Percentiles rank a stretch among this genome's conserved stretches.
Evolutionary conservation across 2,329 filamentous ascomycete genomes (phyloP).

Genomic region (Ceratocystis variospora): DNA sequence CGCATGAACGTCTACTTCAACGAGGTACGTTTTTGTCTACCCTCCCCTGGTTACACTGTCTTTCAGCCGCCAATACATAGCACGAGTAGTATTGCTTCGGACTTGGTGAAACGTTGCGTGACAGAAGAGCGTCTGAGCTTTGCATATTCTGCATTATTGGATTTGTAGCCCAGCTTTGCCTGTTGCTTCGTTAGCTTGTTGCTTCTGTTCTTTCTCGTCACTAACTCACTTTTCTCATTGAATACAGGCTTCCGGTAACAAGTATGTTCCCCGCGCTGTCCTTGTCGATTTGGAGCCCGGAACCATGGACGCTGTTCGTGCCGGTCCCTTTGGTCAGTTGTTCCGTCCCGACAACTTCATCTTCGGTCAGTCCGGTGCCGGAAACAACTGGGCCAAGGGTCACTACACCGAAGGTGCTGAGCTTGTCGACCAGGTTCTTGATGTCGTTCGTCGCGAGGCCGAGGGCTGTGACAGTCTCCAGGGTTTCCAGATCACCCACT

Average conservation of each 20-base stretch:
- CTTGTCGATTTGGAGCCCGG: conserved; percentile 98
- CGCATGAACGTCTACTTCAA: conserved; percentile 99
- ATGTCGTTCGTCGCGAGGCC: conserved; percentile 96
- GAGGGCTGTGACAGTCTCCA: conserved; percentile 99
- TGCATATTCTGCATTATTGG: too few relatives aligned
- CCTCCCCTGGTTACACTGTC: neutral
- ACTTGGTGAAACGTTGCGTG: too few relatives aligned
- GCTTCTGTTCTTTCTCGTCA: neutral
- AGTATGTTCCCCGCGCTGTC: conserved; percentile 98
- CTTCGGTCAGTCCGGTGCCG: conserved; percentile 97
- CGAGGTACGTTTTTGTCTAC: conserved; percentile 32
- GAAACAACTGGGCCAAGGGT: conserved; percentile 99
- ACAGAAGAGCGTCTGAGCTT: too few relatives aligned
- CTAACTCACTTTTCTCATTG: conserved; percentile 18
- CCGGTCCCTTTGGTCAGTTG: conserved; percentile 94
- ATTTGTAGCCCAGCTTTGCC: neutral
- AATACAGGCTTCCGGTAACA: conserved; percentile 77
- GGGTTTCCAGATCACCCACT: conserved; percentile 99
- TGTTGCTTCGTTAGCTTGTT: neutral
- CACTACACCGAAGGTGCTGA: conserved; percentile 99
- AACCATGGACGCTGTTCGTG: conserved; percentile 98
- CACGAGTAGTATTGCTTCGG: neutral
- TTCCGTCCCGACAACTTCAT: conserved; percentile 99
- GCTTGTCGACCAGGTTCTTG: conserved; percentile 93
- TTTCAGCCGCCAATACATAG: neutral